Evolutionary conservation across 208 protist genomes (phyloP), one percentile per base, ranked within the genome.

Genomic region (Acanthamoeba lenticulata): DNA sequence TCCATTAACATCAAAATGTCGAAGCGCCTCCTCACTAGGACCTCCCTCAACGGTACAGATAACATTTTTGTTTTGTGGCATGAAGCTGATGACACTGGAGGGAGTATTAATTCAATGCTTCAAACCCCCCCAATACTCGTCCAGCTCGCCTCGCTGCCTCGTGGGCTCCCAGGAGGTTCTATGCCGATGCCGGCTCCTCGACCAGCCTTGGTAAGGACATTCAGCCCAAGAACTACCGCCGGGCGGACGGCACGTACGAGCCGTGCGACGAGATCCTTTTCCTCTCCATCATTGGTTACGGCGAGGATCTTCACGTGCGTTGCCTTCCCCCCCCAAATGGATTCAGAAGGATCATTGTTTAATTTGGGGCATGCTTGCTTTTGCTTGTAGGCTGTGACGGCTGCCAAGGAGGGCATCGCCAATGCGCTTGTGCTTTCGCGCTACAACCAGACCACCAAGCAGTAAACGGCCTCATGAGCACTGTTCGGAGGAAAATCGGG

Each of bases 161-260:
- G 32, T 72, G 62, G 62, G 62, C 62, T 21, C 62, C 62, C 34
- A 72, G 62, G n/a, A 32, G 62, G 62, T 40, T 24, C 62, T 72
- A 72, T 6, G 62, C 62, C 9, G 62, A 72, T 24, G 62, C 62
- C 62, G 6, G n/a, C n/a, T n/a, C 62, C 62, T 13, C 29, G 4
- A 32, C 62, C 62, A 72, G 38, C 29, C 62, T 72, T 1, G 62
- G 62, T 6, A 72, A 72, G 62, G 62, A 72, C 62, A 72, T 72
- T 72, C 62, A 72, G 62, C 62, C 62, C 62, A 72, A 40, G 62
- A 72, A 72, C 62, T 72, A 72, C 62, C 62, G 62, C 62, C 32
- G 62, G 17, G 3, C 62, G 0, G 62, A 72, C 62, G 62, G 62
- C 34, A 72, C 62, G 29, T 72, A 72, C 17, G 62, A 72, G 62